Evolutionary conservation across 1,284 basidiomycete species (phyloP).

Genomic region (Ustilago esculenta): DNA sequence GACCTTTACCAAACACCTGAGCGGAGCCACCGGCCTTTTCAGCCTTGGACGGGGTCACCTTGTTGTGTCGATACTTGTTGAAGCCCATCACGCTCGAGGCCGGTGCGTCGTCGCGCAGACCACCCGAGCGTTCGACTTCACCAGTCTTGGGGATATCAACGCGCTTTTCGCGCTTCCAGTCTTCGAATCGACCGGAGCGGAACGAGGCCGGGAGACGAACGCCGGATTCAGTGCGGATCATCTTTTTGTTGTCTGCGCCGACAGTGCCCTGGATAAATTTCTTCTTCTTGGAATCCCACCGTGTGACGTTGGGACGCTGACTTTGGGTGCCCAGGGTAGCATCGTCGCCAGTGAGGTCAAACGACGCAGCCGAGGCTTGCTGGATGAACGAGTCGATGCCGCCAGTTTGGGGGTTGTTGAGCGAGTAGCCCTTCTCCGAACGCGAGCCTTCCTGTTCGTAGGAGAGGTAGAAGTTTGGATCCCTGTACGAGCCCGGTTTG

Average conservation of each 20-base stretch:
- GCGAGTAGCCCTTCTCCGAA: slow-evolving; percentile 78
- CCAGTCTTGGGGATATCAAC: slow-evolving; percentile 81
- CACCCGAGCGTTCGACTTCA: slow-evolving; percentile 73
- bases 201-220: slow-evolving; percentile 91
- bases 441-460: slow-evolving; percentile 86
- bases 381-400: slow-evolving; percentile 84
- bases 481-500: slow-evolving; percentile 72
- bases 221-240: slow-evolving; percentile 92
- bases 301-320: slow-evolving; percentile 71
- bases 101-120: slow-evolving; percentile 9
- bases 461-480: slow-evolving; percentile 89
- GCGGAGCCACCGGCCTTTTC: no score
- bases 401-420: slow-evolving; percentile 25
- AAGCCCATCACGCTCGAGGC: slow-evolving; percentile 70
- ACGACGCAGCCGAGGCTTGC: slow-evolving; percentile 81
- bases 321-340: slow-evolving; percentile 66
- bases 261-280: slow-evolving; percentile 86
- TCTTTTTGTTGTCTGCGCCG: slow-evolving; percentile 91
- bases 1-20: slow-evolving; percentile 43
- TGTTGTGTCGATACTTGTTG: slow-evolving; percentile 52
- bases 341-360: slow-evolving; percentile 83
- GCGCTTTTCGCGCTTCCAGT: slow-evolving; percentile 86
- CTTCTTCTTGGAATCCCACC: slow-evolving; percentile 97
- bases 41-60: slow-evolving; percentile 49
- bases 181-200: slow-evolving; percentile 90